These are phyloP conservation scores for Melaleuca alternifolia DNA, from an alignment of 345 rosid genomes.

Conservation along the genomic window DNA sequence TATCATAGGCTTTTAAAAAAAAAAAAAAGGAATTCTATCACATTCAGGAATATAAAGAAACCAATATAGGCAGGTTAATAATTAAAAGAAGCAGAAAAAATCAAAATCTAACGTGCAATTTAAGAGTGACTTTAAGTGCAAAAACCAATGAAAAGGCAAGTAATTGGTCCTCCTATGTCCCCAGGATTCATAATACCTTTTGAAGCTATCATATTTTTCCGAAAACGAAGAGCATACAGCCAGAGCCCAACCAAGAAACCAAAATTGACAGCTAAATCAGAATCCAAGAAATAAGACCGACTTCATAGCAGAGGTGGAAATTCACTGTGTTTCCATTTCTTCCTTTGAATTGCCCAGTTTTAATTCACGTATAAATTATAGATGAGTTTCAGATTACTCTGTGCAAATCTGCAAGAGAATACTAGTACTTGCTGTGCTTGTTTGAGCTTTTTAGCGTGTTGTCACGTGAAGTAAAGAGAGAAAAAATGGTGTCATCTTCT, in stretches of 20 bases:
- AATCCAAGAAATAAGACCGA: neutral
- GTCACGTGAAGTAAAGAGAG: neutral
- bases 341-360: neutral
- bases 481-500: conserved; percentile 31
- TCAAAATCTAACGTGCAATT: neutral
- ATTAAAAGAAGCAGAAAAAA: neutral
- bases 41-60: neutral
- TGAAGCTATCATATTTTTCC: neutral
- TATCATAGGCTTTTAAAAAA: too few species aligned
- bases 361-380: neutral
- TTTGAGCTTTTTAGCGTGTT: neutral
- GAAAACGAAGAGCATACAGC: neutral
- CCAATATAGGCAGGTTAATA: neutral
- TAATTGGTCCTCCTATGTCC: neutral
- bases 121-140: neutral
- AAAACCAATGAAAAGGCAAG: neutral
- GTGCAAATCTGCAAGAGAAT: neutral
- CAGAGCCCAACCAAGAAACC: neutral
- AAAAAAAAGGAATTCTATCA: too few species aligned
- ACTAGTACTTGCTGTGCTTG: conserved; percentile 12
- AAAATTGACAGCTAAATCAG: neutral
- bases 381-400: neutral
- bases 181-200: neutral
- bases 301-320: neutral
- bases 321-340: neutral